Base-by-base conservation (phyloP, 129 eudicot genomes). In the Flaveria ramosissima region DNA sequence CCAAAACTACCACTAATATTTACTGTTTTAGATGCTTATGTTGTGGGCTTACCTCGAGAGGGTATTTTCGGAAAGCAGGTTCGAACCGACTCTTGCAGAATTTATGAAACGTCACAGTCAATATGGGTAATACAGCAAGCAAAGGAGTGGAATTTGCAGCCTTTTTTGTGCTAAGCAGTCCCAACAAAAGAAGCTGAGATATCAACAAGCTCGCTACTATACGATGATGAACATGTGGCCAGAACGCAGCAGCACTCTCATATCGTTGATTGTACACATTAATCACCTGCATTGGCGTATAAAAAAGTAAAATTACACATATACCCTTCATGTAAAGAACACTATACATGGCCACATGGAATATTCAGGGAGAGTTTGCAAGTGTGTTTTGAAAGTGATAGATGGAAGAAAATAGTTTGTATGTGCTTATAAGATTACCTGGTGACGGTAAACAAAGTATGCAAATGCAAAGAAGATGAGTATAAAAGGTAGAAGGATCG, bases 221-320 rank as follows among this genome's bases (percentile, higher is more conserved):
- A 71, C 98, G 88, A 55, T 83, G 82, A 71, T 90, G 98, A 85
- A 93, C 96, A 77, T 90, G 98, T 15, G 98, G 98, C 98, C 98
- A 93, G 73, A 93, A 90, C 53, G 96, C 96, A 64, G 86, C 97
- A 75, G 77, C 96, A 83, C 97, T 93, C 83, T 93, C 98, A 26
- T 93, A 93, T 43, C 83, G 88, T 80, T 93, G 98, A 79, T 93
- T 59, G 85, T 93, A 90, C 71, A 93, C 98, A 69, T 93, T 93
- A 66, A 93, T 93, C 14, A 93, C 79, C 98, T 93, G 86, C 77
- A 52, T 27, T 2, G 26, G 17, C 16, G 45, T 26, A 50, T 43
- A 19, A 11, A 72, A n/a, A 36, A 71, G 14, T 43, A 50, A 39
- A 47, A 56, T 66, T 56, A 67, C 75, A 74, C 9, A 30, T 46